Conservation (phyloP, 2,329 filamentous ascomycete genomes). For the Ceratocystis eucalypticola region DNA sequence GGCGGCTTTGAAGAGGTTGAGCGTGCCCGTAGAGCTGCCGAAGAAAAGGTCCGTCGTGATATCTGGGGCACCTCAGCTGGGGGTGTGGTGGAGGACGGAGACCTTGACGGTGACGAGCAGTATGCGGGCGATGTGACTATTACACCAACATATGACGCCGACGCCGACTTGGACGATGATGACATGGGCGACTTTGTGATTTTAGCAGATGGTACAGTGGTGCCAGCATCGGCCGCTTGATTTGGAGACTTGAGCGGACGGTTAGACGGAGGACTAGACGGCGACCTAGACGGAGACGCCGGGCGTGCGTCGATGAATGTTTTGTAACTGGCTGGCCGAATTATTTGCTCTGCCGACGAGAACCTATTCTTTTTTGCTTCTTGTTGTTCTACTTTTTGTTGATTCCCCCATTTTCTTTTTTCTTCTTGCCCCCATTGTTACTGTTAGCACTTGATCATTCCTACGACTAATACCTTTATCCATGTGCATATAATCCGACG, state of each 20-base stretch:
- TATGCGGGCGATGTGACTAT: slow-evolving; percentile 7
- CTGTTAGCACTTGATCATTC: slow-evolving; percentile 4
- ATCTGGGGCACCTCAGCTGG: slow-evolving; percentile 46
- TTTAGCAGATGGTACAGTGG: slow-evolving; percentile 17
- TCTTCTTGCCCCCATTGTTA: neutral
- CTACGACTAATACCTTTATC: slow-evolving; percentile 1
- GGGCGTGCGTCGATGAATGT: neutral
- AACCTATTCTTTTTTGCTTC: neutral
- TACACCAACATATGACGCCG: slow-evolving; percentile 6
- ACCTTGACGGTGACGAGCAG: slow-evolving; percentile 22
- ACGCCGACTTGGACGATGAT: slow-evolving; percentile 11
- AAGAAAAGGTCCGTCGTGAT: slow-evolving; percentile 73
- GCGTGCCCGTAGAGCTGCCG: slow-evolving; percentile 66
- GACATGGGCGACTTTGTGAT: slow-evolving; percentile 19
- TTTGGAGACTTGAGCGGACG: neutral
- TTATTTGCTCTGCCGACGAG: neutral
- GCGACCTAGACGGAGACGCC: too few species aligned
- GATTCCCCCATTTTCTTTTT: neutral
- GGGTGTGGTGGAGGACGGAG: slow-evolving; percentile 29
- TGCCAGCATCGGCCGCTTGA: slow-evolving; percentile 2
- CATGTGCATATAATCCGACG: neutral
- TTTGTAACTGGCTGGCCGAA: neutral
- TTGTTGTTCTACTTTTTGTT: neutral
- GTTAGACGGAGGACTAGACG: too few species aligned
- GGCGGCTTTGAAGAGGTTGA: slow-evolving; percentile 93